Evolutionary conservation across 2,329 filamentous ascomycete species (phyloP), one percentile per base, ranked within the genome.

Genomic region (Sarocladium strictum): DNA sequence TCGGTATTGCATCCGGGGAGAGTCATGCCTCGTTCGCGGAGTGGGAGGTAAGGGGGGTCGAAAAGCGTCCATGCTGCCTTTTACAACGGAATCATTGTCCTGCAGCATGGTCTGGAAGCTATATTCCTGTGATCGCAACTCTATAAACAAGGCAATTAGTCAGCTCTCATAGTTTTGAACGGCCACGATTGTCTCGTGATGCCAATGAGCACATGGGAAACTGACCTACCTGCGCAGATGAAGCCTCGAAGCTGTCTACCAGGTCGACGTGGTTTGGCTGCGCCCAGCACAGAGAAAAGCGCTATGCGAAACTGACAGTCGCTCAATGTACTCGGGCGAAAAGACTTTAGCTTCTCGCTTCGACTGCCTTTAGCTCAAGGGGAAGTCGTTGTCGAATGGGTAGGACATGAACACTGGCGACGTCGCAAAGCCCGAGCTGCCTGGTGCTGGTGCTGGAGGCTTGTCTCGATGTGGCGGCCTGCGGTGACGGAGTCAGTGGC

Each of bases 1-100:
- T 63, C 80, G 74, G 63, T 83, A 84, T 61, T 81, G 77, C 73
- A 81, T 81, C 59, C 79, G 71, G 58, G 70, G 76, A 26, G 65
- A 61, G 29, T 72, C 68, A 51, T 54, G 59, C 54, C 59, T 62
- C 38, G 57, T 57, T 54, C 61, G 57, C 29, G 56, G 37, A 21
- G 38, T 58, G 49, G 60, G 54, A 53, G 57, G 56, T 14, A 57
- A 61, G 23, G 59, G 59, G 32, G 59, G 47, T 27, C 59, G 58
- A 40, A 60, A 29, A 33, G 17, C 7, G 47, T 51, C 27, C 47
- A 51, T 51, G 47, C 47, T 51, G 47, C 47, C 47, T 51, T 3
- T 51, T 17, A 51, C 35, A 21, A 51, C 29, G 27, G 47, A 51
- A 17, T 51, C 47, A 51, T 51, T 21, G 47, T 35, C 27, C 12